Evolutionary conservation across 2,329 filamentous ascomycete species (phyloP).

Genomic region (Leptographium lundbergii): DNA sequence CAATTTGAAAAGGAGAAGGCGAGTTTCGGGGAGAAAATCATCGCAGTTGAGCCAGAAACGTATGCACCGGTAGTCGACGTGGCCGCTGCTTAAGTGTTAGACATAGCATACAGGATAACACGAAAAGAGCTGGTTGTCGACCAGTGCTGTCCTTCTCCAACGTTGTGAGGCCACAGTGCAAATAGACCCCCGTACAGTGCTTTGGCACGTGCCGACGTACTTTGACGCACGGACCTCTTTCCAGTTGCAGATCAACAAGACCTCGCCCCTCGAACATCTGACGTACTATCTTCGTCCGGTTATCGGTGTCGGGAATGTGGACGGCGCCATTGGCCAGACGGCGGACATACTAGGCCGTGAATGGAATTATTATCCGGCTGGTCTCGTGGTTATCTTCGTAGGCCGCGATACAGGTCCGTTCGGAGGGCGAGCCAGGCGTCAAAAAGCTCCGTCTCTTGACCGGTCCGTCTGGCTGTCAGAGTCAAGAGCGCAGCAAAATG

Average conservation of each 20-base stretch:
- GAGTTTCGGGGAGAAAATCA: too few relatives aligned
- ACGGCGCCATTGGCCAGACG: neutral
- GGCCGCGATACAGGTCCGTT: neutral
- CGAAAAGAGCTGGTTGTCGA: too few relatives aligned
- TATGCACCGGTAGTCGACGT: neutral
- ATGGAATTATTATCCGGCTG: neutral
- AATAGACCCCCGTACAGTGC: neutral
- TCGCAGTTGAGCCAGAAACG: neutral
- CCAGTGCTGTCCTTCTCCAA: too few relatives aligned
- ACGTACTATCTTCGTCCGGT: neutral
- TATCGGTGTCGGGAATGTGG: neutral
- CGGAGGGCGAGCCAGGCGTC: neutral
- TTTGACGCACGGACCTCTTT: neutral
- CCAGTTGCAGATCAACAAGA: neutral
- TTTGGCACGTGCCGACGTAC: too few relatives aligned
- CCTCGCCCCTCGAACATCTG: neutral
- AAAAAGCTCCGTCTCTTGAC: neutral
- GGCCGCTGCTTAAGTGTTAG: neutral
- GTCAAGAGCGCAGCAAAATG: neutral
- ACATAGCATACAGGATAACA: neutral
- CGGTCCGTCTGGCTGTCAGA: neutral
- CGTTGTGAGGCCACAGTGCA: neutral
- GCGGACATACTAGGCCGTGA: neutral
- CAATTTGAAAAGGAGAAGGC: neutral
- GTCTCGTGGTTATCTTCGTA: neutral